phyloP scores from a whole-genome alignment of 2,329 filamentous ascomycete genomes.

The Neoascochyta sp. region DNA sequence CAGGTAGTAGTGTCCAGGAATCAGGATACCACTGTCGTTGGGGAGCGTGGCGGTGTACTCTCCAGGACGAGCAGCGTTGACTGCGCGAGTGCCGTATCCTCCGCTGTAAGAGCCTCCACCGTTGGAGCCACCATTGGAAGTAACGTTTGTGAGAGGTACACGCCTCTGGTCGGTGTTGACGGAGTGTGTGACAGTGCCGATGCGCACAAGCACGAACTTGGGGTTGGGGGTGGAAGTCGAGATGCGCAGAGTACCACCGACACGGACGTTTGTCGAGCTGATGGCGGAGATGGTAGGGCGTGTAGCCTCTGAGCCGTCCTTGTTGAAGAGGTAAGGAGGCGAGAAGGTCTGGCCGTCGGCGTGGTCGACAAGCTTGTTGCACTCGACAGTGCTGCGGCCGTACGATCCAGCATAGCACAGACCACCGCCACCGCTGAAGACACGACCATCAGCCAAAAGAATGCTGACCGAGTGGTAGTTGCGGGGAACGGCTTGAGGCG shows the following conservation, averaged over 20 bases:
- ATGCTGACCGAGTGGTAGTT: constrained; percentile 27
- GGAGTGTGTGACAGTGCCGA: constrained; percentile 28
- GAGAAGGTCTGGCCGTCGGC: constrained; percentile 26
- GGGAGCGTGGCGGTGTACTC: constrained; percentile 16
- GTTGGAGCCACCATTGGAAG: constrained; percentile 3
- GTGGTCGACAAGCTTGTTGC: constrained; percentile 28
- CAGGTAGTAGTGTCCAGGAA: constrained; percentile 25
- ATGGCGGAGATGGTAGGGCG: constrained; percentile 16
- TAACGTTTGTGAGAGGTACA: constrained; percentile 15
- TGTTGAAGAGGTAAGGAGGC: constrained; percentile 28
- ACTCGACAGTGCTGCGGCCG: constrained; percentile 18
- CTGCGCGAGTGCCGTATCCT: too few species aligned
- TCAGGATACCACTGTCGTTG: constrained; percentile 18
- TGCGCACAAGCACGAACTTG: constrained; percentile 18
- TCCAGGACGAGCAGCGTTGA: not conserved
- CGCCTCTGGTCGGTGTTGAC: constrained; percentile 29
- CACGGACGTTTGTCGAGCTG: constrained; percentile 13
- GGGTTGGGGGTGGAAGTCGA: constrained; percentile 5
- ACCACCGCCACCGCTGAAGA: constrained; percentile 26
- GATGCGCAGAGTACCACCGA: constrained; percentile 17
- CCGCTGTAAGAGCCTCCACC: too few species aligned
- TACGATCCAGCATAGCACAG: constrained; percentile 18
- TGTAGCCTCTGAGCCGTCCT: constrained; percentile 15
- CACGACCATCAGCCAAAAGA: constrained; percentile 20
- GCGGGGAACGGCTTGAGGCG: constrained; percentile 20